Evolutionary conservation across 305 asterid species (phyloP), one percentile per base, ranked within the genome.

Genomic region (Andrographis paniculata): DNA sequence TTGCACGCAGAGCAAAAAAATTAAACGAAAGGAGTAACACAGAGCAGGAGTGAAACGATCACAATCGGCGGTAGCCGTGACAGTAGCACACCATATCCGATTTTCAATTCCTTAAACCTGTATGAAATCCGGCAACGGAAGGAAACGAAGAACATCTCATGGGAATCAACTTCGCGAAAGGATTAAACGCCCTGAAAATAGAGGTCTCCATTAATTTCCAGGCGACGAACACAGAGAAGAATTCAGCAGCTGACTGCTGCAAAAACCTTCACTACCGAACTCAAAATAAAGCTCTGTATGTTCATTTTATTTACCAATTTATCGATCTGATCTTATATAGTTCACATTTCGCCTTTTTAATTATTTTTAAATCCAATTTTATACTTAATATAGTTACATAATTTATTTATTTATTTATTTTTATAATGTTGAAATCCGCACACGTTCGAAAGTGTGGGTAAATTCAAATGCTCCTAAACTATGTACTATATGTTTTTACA

Each of bases 121-220:
- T 40, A 68, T 54, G 73, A 44, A 53, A 24, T 38, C 31, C 47
- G 61, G 69, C 31, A 20, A 63, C 5, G 18, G 76, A 68, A 16
- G 71, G 72, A 50, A 49, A 58, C 30, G 87, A 72, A 28, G 69
- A 67, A 27, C 76, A 65, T 53, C 68, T 74, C 24, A 48, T 28
- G 31, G 77, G 68, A 30, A 62, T 50, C 24, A 73, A 64, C 38
- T 62, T 68, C 15, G 59, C 28, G 52, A 63, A 68, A 67, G 85
- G 82, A 53, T 69, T 82, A 9, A 86, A 52, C 50, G 73, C 76
- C 70, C 77, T 71, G 60, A 77, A 49, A 20, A 82, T 52, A 53
- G 74, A 24, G 49, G 70, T 72, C 61, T 77, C 94, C 95, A 71
- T 79, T 14, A 50, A 39, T 35, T 13, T 35, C 6, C 16, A 35